Evolutionary conservation across 129 eudicot species (phyloP).

Genomic region (Ambrosia artemisiifolia): DNA sequence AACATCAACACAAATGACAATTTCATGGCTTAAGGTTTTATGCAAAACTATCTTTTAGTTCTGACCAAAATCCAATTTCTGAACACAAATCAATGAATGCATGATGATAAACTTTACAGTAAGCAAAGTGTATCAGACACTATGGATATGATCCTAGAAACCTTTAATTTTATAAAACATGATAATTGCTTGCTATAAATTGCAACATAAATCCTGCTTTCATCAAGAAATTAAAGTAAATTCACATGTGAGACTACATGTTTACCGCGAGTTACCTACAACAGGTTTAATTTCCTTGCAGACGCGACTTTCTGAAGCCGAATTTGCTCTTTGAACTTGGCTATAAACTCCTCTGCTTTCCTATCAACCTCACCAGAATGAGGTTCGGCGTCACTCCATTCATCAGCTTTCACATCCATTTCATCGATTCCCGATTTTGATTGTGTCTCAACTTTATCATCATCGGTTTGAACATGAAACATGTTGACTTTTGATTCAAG

Average conservation of each 20-base stretch:
- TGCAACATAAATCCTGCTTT: conserved; percentile 4
- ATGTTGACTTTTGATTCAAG: conserved; percentile 28
- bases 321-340: conserved; percentile 83
- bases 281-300: conserved; percentile 30
- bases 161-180: background rate
- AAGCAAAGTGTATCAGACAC: background rate
- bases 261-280: background rate
- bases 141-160: conserved; percentile 10
- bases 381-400: conserved; percentile 36
- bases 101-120: conserved; percentile 9
- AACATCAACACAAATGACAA: background rate
- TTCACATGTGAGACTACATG: background rate
- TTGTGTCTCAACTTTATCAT: conserved; percentile 20
- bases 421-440: conserved; percentile 3
- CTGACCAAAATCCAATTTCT: background rate
- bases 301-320: conserved; percentile 73
- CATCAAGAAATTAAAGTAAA: background rate
- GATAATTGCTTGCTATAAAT: background rate
- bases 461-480: conserved; percentile 21
- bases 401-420: conserved; percentile 20
- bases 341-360: conserved; percentile 89
- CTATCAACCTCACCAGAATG: conserved; percentile 84
- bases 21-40: background rate
- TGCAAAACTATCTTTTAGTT: background rate
- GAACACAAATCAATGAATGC: background rate